Base-by-base conservation (phyloP, 2,329 filamentous ascomycete species). In the Ceratocystis lukuohia region DNA sequence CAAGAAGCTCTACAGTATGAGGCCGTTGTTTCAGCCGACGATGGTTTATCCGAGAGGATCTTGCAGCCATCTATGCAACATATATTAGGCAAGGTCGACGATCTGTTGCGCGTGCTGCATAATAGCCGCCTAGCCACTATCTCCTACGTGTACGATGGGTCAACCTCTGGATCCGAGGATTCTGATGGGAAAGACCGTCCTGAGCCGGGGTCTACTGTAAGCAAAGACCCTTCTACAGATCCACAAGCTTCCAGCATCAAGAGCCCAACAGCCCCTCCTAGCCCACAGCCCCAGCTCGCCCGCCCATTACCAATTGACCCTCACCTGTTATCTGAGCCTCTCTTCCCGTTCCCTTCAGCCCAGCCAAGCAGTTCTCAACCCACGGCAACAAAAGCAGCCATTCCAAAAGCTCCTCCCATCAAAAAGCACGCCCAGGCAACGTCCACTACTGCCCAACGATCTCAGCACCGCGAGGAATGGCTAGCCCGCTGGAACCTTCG, bases 31-130 rank as follows among this genome's bases (percentile, higher is more conserved):
- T 81, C 88, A 6, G 81, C 84, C 1, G 87, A 96, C 70, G 91
- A 96, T 70, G 85, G 88, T 1, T 73, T 79, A 61, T 88, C 89
- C 0, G 78, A 81, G 67, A 73, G 75, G 1, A 77, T 95, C 4
- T 77, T 96, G 17, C 80, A 81, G 0, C 89, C 91, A 0, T 80
- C 84, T 0, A 80, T 88, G 10, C 80, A 86, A n/a, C 86, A 89
- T 70, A 81, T 92, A 17, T 78, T 96, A 7, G 76, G 79, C 1
- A 83, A 84, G 45, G 73, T 96, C 1, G 90, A 96, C 70, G 74
- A 78, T 4, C 80, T 93, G 0, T 80, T 96, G 5, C 78, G 80
- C 37, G 83, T 86, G 2, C 78, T 97, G 15, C 89, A 92, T 72
- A 83, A 86, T 67, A 80, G 83, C 0, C 82, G 87, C 46, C 76